Percentiles rank a stretch among this genome's conserved stretches.
phyloP scores from a whole-genome alignment of 441 rosid species.

The Pelargonium australe region DNA sequence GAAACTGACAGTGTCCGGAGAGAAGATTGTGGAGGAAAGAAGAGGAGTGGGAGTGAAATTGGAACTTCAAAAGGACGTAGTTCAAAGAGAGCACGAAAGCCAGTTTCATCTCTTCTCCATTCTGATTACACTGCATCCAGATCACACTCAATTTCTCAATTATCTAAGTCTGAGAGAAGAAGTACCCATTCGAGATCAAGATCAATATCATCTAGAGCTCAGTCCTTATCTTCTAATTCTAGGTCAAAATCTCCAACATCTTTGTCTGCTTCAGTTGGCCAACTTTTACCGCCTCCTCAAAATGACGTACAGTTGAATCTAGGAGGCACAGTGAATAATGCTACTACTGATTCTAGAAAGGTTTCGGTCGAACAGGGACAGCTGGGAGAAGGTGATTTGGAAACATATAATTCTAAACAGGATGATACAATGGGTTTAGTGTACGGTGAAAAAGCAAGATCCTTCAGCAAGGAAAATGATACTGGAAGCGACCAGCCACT shows the following conservation, averaged over 20 bases:
- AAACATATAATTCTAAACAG: constrained; percentile 18
- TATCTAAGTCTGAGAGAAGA: constrained; percentile 19
- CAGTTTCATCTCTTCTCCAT: constrained; percentile 25
- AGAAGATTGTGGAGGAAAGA: constrained; percentile 25
- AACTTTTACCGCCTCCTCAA: constrained; percentile 26
- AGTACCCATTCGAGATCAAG: constrained; percentile 16
- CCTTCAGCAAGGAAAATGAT: constrained; percentile 20
- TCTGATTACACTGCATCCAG: constrained; percentile 23
- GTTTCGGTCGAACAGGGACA: constrained; percentile 18
- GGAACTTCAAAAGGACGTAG: constrained; percentile 20
- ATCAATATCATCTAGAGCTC: constrained; percentile 27
- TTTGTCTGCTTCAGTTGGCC: constrained; percentile 26
- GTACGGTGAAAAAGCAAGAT: constrained; percentile 16
- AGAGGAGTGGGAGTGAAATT: constrained; percentile 22
- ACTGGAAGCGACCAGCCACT: constrained; percentile 20
- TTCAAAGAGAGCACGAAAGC: constrained; percentile 28
- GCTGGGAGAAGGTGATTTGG: constrained; percentile 9
- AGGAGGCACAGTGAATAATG: constrained; percentile 23
- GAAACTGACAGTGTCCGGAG: constrained; percentile 19
- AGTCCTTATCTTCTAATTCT: constrained; percentile 24
- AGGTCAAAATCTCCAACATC: constrained; percentile 28
- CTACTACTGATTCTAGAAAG: constrained; percentile 23
- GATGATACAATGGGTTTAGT: constrained; percentile 15
- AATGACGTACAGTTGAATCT: constrained; percentile 23
- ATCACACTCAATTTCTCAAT: constrained; percentile 25